Evolutionary conservation across 176 grass and related monocot species (phyloP).

Genomic region (Phyllostachys edulis): DNA sequence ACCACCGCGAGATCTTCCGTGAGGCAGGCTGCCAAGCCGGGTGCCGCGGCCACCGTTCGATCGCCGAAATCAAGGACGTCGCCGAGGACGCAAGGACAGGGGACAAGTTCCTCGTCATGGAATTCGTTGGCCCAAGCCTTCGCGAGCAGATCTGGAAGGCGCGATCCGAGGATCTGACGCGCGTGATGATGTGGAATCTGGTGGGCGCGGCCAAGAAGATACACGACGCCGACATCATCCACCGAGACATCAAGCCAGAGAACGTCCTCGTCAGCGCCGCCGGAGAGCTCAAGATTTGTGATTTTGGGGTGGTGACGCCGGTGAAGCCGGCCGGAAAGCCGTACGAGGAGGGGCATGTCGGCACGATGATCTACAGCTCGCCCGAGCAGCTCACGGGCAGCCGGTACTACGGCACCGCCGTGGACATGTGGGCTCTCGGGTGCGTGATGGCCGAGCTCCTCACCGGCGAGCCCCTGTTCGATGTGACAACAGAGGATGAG

Average conservation of each 20-base stretch:
- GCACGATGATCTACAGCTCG: background rate
- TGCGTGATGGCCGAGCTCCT: background rate
- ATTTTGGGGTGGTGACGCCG: constrained; percentile 13
- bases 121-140: background rate
- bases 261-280: constrained; percentile 24
- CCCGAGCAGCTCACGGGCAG: too few species aligned
- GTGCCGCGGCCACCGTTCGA: background rate
- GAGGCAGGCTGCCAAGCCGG: background rate
- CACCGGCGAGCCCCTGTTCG: background rate
- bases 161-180: background rate
- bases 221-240: constrained; percentile 22
- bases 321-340: too few species aligned
- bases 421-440: background rate
- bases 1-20: too few species aligned
- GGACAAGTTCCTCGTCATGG: background rate
- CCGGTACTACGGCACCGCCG: background rate
- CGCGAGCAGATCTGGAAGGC: background rate
- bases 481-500: background rate
- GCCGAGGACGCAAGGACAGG: background rate
- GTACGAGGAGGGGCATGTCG: background rate
- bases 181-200: background rate
- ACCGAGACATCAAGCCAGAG: constrained; percentile 40
- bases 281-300: constrained; percentile 23
- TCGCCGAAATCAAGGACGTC: background rate
- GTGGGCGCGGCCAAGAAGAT: background rate